Conservation (phyloP, 805 yeast species). For the Vanderwaltozyma polyspora region DNA sequence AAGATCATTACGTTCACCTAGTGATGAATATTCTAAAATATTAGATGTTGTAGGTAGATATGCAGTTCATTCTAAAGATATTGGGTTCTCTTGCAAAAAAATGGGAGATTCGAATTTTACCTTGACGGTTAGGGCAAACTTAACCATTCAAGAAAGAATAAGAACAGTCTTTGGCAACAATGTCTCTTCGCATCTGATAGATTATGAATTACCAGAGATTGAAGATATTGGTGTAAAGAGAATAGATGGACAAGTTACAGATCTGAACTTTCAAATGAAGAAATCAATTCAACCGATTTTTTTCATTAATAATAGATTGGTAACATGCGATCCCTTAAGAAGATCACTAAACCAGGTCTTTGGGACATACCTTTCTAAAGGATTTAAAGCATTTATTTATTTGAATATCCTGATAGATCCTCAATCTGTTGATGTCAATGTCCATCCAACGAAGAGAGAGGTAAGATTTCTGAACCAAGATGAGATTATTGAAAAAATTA, state of each 20-base stretch:
- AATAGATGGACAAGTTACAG: constrained; percentile 54
- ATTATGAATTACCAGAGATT: constrained; percentile 29
- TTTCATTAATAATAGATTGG: constrained; percentile 78
- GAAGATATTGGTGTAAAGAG: constrained; percentile 39
- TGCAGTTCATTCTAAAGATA: constrained; percentile 57
- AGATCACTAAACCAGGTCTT: constrained; percentile 57
- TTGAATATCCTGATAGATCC: constrained; percentile 59
- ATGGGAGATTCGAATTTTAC: constrained; percentile 64
- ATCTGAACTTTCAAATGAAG: constrained; percentile 56
- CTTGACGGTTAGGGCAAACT: constrained; percentile 43
- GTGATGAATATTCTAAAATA: constrained; percentile 68
- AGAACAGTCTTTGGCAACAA: constrained; percentile 59
- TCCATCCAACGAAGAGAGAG: constrained; percentile 92
- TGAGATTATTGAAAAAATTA: constrained; percentile 61
- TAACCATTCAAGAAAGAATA: constrained; percentile 53
- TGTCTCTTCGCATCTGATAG: constrained; percentile 54
- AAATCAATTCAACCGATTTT: constrained; percentile 58
- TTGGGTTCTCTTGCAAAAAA: constrained; percentile 73
- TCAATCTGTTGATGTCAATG: constrained; percentile 73
- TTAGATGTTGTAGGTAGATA: constrained; percentile 77
- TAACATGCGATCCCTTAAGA: constrained; percentile 68
- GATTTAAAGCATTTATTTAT: constrained; percentile 67
- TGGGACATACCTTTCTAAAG: constrained; percentile 63
- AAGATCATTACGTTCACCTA: constrained; percentile 48
- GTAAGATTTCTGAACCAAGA: constrained; percentile 79